These are phyloP conservation scores for Falciphora oryzae DNA, from an alignment of 2,329 filamentous ascomycete species.

Conservation along the genomic window DNA sequence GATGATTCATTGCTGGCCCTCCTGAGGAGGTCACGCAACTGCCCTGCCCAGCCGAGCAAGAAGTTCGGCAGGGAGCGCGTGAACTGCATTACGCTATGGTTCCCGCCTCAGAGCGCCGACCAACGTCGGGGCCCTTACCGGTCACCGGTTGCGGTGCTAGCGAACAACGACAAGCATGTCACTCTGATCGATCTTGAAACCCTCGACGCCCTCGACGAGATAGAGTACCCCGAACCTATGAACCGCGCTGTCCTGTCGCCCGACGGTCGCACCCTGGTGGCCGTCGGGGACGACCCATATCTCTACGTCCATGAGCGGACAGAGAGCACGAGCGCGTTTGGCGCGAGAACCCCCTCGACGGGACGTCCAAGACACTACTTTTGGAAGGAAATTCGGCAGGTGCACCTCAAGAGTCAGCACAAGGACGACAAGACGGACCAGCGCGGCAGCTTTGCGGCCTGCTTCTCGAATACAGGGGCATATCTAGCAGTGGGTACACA, in stretches of 20 bases:
- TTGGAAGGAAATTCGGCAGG: slow-evolving; percentile 46
- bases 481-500: slow-evolving; percentile 75
- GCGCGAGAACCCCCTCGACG: background rate
- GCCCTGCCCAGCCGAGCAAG: slow-evolving; percentile 42
- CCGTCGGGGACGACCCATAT: slow-evolving; percentile 81
- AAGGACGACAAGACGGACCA: slow-evolving; percentile 48
- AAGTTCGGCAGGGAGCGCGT: slow-evolving; percentile 56
- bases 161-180: slow-evolving; percentile 90
- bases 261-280: slow-evolving; percentile 71
- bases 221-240: slow-evolving; percentile 77
- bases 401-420: slow-evolving; percentile 54
- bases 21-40: slow-evolving; percentile 35
- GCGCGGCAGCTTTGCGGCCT: slow-evolving; percentile 69
- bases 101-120: slow-evolving; percentile 35
- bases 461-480: slow-evolving; percentile 66
- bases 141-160: slow-evolving; percentile 61
- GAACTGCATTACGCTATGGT: slow-evolving; percentile 62
- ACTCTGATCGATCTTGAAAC: slow-evolving; percentile 72
- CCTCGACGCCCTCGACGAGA: slow-evolving; percentile 57
- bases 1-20: slow-evolving; percentile 30
- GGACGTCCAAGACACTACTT: slow-evolving; percentile 27
- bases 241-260: slow-evolving; percentile 94
- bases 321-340: slow-evolving; percentile 21
- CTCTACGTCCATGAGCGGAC: slow-evolving; percentile 73
- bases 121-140: slow-evolving; percentile 35